phyloP scores from a whole-genome alignment of 2,329 filamentous ascomycete species.

The Hymenoscyphus fraxineus region DNA sequence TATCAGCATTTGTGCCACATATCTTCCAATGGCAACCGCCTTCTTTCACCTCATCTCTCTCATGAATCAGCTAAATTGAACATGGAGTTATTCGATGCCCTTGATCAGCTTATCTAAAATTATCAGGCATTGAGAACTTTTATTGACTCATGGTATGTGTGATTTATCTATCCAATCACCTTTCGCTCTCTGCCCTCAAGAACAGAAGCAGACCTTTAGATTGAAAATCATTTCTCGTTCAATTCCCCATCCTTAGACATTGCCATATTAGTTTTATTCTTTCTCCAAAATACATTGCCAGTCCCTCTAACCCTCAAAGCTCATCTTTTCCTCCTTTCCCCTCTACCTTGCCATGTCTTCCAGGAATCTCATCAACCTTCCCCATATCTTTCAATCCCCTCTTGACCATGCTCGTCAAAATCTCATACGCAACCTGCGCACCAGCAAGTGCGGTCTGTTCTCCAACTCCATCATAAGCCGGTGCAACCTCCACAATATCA shows the following conservation, averaged over 20 bases:
- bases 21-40: neutral
- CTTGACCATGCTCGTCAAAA: slow-evolving; percentile 74
- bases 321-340: slow-evolving; percentile 26
- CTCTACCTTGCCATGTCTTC: slow-evolving; percentile 18
- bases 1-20: neutral
- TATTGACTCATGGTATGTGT: too few relatives aligned
- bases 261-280: too few relatives aligned
- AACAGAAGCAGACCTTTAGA: too few relatives aligned
- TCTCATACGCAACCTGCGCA: slow-evolving; percentile 80
- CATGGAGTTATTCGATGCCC: neutral
- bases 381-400: slow-evolving; percentile 43
- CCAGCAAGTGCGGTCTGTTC: slow-evolving; percentile 81
- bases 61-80: neutral
- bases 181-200: too few relatives aligned
- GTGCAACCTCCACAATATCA: slow-evolving; percentile 85
- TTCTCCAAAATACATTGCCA: too few relatives aligned
- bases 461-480: slow-evolving; percentile 74
- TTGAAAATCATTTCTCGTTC: too few relatives aligned
- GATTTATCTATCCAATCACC: too few relatives aligned
- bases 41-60: neutral
- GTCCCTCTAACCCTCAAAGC: slow-evolving; percentile 17
- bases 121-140: neutral
- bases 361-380: slow-evolving; percentile 26
- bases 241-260: too few relatives aligned
- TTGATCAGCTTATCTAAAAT: neutral